A percentile compares a stretch with the other conserved stretches of the same genome.
phyloP scores from a whole-genome alignment of 169 alveolate genomes.

The Amoebophrya sp. region DNA sequence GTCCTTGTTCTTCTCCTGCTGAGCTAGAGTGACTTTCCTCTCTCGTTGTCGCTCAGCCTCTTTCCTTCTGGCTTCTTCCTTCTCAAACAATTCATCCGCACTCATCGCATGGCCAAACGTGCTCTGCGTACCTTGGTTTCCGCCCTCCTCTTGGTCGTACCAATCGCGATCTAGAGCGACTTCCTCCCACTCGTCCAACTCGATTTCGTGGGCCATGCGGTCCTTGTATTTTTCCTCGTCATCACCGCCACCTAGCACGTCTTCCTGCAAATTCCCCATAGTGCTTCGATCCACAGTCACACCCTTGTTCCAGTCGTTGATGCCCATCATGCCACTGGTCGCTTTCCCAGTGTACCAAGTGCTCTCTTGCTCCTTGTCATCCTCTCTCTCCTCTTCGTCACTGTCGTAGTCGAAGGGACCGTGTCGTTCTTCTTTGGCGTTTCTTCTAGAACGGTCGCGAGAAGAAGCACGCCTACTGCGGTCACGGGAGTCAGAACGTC shows the following conservation, averaged over 20 bases:
- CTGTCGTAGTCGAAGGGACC: not conserved
- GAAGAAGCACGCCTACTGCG: no score
- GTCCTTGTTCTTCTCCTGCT: not conserved
- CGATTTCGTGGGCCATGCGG: not conserved
- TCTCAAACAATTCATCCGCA: not conserved
- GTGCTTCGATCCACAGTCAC: not conserved
- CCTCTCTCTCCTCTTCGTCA: no score
- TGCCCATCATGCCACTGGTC: not conserved
- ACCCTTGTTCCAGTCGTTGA: not conserved
- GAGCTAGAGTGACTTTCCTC: not conserved
- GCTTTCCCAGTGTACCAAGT: no score
- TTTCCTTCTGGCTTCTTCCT: not conserved
- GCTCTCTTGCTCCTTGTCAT: no score
- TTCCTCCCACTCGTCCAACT: not conserved
- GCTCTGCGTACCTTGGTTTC: not conserved
- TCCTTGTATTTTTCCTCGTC: not conserved
- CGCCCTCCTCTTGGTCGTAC: not conserved
- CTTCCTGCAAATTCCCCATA: not conserved
- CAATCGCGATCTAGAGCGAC: not conserved
- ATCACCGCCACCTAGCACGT: not conserved
- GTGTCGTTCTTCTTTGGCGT: no score
- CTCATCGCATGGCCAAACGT: not conserved
- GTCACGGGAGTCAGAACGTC: no score
- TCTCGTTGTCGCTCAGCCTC: not conserved
- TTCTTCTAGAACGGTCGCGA: no score